These are phyloP conservation scores for Mucor plumbeus DNA, from an alignment of 371 early-diverging fungal species.

Conservation along the genomic window DNA sequence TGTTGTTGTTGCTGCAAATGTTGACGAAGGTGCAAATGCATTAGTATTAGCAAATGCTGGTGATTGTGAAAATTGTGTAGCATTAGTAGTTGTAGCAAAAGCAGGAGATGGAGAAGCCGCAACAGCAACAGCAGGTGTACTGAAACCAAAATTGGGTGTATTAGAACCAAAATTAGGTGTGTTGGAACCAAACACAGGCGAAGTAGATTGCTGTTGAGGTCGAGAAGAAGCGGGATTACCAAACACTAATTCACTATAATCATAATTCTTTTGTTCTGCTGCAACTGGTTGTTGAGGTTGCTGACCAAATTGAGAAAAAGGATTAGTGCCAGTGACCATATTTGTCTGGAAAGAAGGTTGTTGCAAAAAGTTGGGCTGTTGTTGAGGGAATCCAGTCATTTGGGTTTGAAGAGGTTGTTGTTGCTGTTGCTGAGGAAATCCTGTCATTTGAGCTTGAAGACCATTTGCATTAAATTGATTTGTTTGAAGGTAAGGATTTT, in stretches of 20 bases:
- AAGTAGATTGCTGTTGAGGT: conserved; percentile 19
- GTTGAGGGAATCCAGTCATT: conserved; percentile 15
- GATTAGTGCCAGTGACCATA: conserved; percentile 31
- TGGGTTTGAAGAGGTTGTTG: conserved; percentile 34
- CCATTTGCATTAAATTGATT: conserved; percentile 47
- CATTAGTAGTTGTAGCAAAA: neutral
- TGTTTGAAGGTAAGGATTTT: conserved; percentile 30
- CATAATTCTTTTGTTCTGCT: conserved; percentile 18
- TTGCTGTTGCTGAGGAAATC: conserved; percentile 14
- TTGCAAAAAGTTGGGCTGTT: conserved; percentile 11
- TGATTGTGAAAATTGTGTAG: conserved; percentile 10
- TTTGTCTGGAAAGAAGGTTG: conserved; percentile 22
- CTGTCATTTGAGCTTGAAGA: conserved; percentile 29
- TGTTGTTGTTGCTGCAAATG: neutral
- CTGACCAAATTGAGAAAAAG: conserved; percentile 25
- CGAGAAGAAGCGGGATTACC: conserved; percentile 14
- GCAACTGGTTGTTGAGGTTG: conserved; percentile 16
- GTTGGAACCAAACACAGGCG: conserved; percentile 2
- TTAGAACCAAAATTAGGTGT: conserved; percentile 13
- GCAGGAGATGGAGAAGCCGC: conserved; percentile 2
- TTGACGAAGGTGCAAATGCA: neutral
- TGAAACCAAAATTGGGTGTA: neutral
- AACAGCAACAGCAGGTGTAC: neutral
- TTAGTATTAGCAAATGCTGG: conserved; percentile 14
- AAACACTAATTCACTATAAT: conserved; percentile 29